Percentiles rank a stretch among this genome's conserved stretches.
These are phyloP conservation scores for Pestalotiopsis fici DNA, from an alignment of 2,329 filamentous ascomycete genomes.

Conservation along the genomic window DNA sequence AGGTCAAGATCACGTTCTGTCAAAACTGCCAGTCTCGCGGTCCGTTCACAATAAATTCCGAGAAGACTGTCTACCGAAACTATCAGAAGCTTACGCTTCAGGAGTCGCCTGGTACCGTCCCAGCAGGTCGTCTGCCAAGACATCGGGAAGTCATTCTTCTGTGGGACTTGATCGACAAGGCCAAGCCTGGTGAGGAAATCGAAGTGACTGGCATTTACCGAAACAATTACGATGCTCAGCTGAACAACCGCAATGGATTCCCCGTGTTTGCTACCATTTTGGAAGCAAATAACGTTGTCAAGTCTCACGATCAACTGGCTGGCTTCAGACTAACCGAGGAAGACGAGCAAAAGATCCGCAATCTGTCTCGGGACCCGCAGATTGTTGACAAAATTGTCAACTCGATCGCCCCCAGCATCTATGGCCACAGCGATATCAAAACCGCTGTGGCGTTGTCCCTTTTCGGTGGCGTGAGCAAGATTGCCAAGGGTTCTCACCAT, in stretches of 20 bases:
- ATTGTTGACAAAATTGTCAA: slow-evolving; percentile 91
- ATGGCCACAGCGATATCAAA: slow-evolving; percentile 95
- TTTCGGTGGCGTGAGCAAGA: slow-evolving; percentile 93
- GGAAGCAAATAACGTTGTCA: slow-evolving; percentile 96
- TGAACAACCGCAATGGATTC: slow-evolving; percentile 98
- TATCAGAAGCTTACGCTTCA: slow-evolving; percentile 98
- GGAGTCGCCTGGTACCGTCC: slow-evolving; percentile 95
- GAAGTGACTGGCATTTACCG: slow-evolving; percentile 96
- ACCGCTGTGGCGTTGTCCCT: slow-evolving; percentile 92
- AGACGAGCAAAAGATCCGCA: slow-evolving; percentile 88
- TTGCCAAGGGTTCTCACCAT: slow-evolving; percentile 82
- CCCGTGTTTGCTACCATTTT: slow-evolving; percentile 97
- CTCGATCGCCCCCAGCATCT: slow-evolving; percentile 96
- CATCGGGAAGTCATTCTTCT: slow-evolving; percentile 93
- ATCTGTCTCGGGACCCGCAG: slow-evolving; percentile 83
- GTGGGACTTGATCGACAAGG: slow-evolving; percentile 94
- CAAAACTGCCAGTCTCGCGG: slow-evolving; percentile 95
- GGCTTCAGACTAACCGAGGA: slow-evolving; percentile 95
- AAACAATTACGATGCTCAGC: slow-evolving; percentile 96
- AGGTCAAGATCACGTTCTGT: slow-evolving; percentile 95
- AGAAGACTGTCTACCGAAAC: slow-evolving; percentile 97
- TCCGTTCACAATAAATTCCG: slow-evolving; percentile 92
- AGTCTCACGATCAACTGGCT: slow-evolving; percentile 94
- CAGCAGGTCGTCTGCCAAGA: slow-evolving; percentile 89
- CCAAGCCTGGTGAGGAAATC: slow-evolving; percentile 96